A percentile compares a stretch with the other conserved stretches of the same genome.
Evolutionary conservation across 2,329 filamentous ascomycete species (phyloP).

Genomic region (Clonostachys rhizophaga): DNA sequence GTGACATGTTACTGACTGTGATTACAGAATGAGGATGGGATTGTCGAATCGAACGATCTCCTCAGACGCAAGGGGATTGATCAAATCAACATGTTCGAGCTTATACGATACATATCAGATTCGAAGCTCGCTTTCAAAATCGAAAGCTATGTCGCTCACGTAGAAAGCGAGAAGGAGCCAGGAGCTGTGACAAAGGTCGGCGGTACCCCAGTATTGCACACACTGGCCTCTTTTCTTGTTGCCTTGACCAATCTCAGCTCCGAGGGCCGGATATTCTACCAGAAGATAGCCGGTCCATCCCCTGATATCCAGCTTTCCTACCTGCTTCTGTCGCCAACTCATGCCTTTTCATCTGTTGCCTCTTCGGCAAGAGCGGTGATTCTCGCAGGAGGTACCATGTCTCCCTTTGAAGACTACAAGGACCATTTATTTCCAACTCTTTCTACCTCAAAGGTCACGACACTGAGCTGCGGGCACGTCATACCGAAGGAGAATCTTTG

Average conservation of each 20-base stretch:
- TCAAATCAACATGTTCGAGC: constrained; percentile 89
- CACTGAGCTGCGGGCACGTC: constrained; percentile 90
- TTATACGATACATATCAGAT: constrained; percentile 82
- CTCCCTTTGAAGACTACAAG: constrained; percentile 87
- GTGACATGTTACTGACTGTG: neutral
- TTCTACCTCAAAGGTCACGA: constrained; percentile 58
- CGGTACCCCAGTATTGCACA: constrained; percentile 47
- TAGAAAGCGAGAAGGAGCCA: constrained; percentile 40
- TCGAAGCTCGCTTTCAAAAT: constrained; percentile 94
- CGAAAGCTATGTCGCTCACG: constrained; percentile 74
- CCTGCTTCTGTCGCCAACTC: constrained; percentile 83
- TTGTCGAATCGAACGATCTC: constrained; percentile 66
- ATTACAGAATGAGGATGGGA: constrained; percentile 48
- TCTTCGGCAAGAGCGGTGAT: constrained; percentile 82
- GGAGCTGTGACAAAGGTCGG: constrained; percentile 11
- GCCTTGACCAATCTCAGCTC: constrained; percentile 82
- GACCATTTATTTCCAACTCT: constrained; percentile 81
- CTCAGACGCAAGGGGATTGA: constrained; percentile 84
- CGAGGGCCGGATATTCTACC: constrained; percentile 63
- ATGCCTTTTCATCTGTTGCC: constrained; percentile 86
- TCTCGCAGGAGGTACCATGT: constrained; percentile 94
- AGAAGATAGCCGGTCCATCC: constrained; percentile 30
- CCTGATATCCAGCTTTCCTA: constrained; percentile 67
- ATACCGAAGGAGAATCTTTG: constrained; percentile 79
- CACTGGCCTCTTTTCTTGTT: constrained; percentile 60